Base-by-base conservation (phyloP, 495 filamentous ascomycete genomes). In the Penicillium argentinense region DNA sequence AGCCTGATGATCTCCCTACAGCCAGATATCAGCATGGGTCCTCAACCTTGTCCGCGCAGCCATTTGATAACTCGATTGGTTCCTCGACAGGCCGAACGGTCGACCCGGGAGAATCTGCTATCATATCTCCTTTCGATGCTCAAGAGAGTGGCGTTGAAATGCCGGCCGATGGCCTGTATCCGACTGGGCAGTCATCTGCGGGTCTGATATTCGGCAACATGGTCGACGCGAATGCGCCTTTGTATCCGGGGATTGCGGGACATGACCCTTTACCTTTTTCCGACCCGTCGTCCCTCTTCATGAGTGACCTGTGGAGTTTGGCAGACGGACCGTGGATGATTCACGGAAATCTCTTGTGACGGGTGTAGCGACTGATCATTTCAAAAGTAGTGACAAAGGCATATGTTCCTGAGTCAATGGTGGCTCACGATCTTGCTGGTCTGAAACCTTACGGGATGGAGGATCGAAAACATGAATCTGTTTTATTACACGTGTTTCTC, bases 271-370 rank as follows among this genome's bases (percentile, higher is more conserved):
- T 56, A 5, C 47, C 57, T 0, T 65, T 65, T 19, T 47, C 57
- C 3, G 52, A 50, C 16, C 43, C 39, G 14, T 51, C 53, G 14
- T 45, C 51, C 2, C 50, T 60, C 6, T 42, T 44, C 4, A 58
- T 67, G 53, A 58, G 54, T 26, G 67, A 72, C 48, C 29, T 64
- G n/a, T 70, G 69, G 67, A 72, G 61, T 52, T 59, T 71, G 13
- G 67, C 67, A 25, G 69, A 72, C 54, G 67, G 65, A 9, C 69
- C 67, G 4, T 72, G 69, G 69, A 59, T 72, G 42, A 64, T 72
- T 26, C 59, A 70, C 33, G 67, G 63, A 11, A 59, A 59, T 47
- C 53, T 59, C 11, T 24, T 53, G 21, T 53, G 19, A 43, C n/a
- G n/a, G n/a, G n/a, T n/a, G n/a, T n/a, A n/a, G n/a, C n/a, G n/a